A percentile compares a stretch with the other conserved stretches of the same genome.
Evolutionary conservation across 2,329 filamentous ascomycete genomes (phyloP).

Genomic region (Teratosphaeria destructans): DNA sequence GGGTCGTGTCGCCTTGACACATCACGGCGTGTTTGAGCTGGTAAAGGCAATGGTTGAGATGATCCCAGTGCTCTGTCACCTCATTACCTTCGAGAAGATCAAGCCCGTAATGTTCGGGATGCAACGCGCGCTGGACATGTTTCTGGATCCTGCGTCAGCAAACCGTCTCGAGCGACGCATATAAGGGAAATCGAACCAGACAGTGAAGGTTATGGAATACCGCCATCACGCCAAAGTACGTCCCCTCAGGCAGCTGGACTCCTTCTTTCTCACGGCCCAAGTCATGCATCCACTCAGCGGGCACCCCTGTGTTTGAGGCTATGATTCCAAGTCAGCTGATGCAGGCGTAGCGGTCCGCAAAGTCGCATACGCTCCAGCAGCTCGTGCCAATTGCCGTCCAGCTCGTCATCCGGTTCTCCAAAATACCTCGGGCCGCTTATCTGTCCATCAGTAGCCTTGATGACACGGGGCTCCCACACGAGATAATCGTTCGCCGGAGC

Average conservation of each 20-base stretch:
- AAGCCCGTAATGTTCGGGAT: background rate
- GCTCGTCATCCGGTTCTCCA: background rate
- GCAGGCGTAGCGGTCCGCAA: background rate
- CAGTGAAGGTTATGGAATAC: background rate
- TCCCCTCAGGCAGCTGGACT: background rate
- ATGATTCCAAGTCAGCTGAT: background rate
- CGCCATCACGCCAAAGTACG: background rate
- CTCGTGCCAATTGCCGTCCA: background rate
- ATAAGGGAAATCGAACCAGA: background rate
- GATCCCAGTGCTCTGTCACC: background rate
- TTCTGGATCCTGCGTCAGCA: background rate
- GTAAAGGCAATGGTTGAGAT: background rate
- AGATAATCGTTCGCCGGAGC: background rate
- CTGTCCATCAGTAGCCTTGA: background rate
- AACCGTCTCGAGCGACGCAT: background rate
- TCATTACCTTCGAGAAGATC: background rate
- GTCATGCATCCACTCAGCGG: background rate
- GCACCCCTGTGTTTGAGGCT: background rate
- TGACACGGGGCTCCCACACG: background rate
- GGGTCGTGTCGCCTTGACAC: background rate
- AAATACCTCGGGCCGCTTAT: background rate
- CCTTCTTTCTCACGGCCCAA: background rate
- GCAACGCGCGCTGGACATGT: background rate
- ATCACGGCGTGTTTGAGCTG: background rate
- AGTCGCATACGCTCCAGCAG: background rate